Percentiles rank a stretch among this genome's conserved stretches.
phyloP scores from a whole-genome alignment of 495 filamentous ascomycete genomes.

The Xylaria sp. region DNA sequence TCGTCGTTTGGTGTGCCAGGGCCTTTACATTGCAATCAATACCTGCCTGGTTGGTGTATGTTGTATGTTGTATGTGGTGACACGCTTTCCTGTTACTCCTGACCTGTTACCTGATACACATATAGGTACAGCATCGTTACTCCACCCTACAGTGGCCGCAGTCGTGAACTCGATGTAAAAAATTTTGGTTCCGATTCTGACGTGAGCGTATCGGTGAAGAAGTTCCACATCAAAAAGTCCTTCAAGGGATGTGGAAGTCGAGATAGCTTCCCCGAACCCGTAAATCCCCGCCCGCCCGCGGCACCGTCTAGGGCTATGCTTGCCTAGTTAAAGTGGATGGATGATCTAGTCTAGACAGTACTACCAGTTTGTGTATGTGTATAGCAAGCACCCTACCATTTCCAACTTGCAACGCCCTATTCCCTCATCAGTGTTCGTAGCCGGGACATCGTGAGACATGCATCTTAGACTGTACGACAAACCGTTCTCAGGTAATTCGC shows the following conservation, averaged over 20 bases:
- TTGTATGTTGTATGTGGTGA: slow-evolving; percentile 5
- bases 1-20: slow-evolving; percentile 2
- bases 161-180: neutral
- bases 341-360: slow-evolving; percentile 8
- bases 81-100: neutral
- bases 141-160: slow-evolving; percentile 9
- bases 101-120: neutral
- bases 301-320: slow-evolving; percentile 14
- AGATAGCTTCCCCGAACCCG: slow-evolving; percentile 21
- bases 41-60: too few relatives aligned
- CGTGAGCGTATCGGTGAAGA: slow-evolving; percentile 28
- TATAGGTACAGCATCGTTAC: neutral
- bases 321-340: slow-evolving; percentile 21
- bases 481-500: slow-evolving; percentile 5
- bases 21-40: too few relatives aligned
- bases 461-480: slow-evolving; percentile 10
- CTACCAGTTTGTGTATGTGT: too few relatives aligned
- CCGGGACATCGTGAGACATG: slow-evolving; percentile 11
- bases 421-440: slow-evolving; percentile 9
- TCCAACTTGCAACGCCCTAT: neutral
- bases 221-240: slow-evolving; percentile 15
- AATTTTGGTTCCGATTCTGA: slow-evolving; percentile 36
- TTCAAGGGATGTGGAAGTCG: slow-evolving; percentile 14
- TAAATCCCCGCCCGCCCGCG: slow-evolving; percentile 2
- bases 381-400: neutral